Evolutionary conservation across 768 basidiomycete species (phyloP).

Genomic region (Termitomyces sp.): DNA sequence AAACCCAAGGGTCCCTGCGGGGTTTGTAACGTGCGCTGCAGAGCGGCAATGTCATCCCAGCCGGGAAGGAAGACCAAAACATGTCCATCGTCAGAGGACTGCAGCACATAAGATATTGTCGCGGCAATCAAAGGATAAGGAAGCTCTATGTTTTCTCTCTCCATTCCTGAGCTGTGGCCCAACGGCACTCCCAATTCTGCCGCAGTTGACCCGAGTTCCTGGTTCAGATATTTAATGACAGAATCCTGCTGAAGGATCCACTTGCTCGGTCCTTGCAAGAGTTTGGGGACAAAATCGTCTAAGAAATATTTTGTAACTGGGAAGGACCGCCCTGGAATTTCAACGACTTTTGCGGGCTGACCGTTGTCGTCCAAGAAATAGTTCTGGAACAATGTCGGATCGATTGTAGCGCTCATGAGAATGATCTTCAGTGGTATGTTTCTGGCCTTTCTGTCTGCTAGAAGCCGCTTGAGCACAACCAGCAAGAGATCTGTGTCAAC

Average conservation of each 20-base stretch:
- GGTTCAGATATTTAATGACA: slow-evolving; percentile 65
- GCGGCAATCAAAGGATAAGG: slow-evolving; percentile 80
- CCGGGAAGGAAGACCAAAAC: slow-evolving; percentile 91
- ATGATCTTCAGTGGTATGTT: slow-evolving; percentile 77
- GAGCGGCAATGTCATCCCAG: slow-evolving; percentile 82
- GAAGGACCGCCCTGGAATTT: slow-evolving; percentile 88
- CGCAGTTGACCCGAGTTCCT: slow-evolving; percentile 48
- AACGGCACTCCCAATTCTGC: slow-evolving; percentile 21
- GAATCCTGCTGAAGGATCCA: slow-evolving; percentile 73
- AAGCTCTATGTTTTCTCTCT: slow-evolving; percentile 60
- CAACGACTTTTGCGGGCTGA: slow-evolving; percentile 61
- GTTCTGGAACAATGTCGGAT: slow-evolving; percentile 80
- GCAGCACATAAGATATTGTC: slow-evolving; percentile 72
- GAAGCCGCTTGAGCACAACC: slow-evolving; percentile 80
- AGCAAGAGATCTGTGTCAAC: slow-evolving; percentile 89
- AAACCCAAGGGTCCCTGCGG: slow-evolving; percentile 46
- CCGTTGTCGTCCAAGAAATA: slow-evolving; percentile 73
- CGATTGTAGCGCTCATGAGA: slow-evolving; percentile 96
- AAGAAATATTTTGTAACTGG: slow-evolving; percentile 80
- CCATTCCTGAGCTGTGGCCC: slow-evolving; percentile 8
- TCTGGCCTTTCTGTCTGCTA: slow-evolving; percentile 66
- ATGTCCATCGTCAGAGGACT: slow-evolving; percentile 73
- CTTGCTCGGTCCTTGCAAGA: slow-evolving; percentile 34
- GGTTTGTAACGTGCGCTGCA: slow-evolving; percentile 58
- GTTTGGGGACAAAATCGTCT: slow-evolving; percentile 63